Evolutionary conservation across 1,139 yeast genomes (phyloP).

Genomic region (Diutina rugosa): DNA sequence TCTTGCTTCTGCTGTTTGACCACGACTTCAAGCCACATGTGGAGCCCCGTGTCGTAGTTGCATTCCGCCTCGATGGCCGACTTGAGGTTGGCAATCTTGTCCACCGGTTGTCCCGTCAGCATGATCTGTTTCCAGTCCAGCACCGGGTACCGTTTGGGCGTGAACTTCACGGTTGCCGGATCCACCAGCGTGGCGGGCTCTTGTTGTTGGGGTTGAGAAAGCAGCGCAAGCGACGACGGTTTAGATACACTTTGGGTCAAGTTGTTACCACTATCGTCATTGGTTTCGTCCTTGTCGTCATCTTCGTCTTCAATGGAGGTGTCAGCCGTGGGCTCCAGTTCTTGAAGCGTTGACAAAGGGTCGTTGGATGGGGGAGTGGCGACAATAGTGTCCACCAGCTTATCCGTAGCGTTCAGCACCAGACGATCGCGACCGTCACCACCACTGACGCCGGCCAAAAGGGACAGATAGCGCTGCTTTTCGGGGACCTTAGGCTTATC

Average conservation of each 20-base stretch:
- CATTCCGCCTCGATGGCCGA: background rate
- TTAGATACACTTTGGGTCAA: background rate
- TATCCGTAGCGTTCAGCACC: background rate
- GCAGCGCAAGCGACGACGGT: background rate
- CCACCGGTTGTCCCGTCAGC: background rate
- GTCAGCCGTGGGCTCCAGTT: background rate
- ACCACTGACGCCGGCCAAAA: background rate
- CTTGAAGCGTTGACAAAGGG: background rate
- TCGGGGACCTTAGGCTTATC: background rate
- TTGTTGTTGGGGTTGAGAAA: background rate
- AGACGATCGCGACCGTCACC: background rate
- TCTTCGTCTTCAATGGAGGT: background rate
- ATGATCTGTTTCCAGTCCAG: constrained; percentile 1
- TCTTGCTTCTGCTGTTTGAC: background rate
- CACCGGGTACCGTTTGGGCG: background rate
- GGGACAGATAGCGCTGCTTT: background rate
- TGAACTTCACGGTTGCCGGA: background rate
- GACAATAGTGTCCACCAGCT: background rate
- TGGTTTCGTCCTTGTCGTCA: background rate
- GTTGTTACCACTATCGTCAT: too few species aligned
- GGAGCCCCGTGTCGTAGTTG: background rate
- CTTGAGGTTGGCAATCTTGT: background rate
- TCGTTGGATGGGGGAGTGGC: background rate
- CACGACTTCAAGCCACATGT: background rate
- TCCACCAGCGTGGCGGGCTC: background rate